A percentile compares a stretch with the other conserved stretches of the same genome.
These are phyloP conservation scores for Phytophthora megakarya DNA, from an alignment of 352 stramenopile genomes.

Conservation along the genomic window DNA sequence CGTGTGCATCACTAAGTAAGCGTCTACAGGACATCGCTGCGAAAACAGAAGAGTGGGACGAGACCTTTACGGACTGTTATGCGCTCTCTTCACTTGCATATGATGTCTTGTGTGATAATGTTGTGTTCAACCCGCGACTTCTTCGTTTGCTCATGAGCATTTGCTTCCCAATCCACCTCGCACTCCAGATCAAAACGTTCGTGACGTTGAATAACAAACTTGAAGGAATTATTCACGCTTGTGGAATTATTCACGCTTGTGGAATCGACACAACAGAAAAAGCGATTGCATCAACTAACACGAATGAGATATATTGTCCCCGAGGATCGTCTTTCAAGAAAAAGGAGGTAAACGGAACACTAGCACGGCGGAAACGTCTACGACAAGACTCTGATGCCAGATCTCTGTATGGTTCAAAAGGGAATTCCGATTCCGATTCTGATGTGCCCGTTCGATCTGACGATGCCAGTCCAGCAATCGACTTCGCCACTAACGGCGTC, in stretches of 20 bases:
- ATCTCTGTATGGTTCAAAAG: conserved; percentile 10
- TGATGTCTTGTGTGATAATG: conserved; percentile 65
- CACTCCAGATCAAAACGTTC: conserved; percentile 27
- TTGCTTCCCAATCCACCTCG: conserved; percentile 39
- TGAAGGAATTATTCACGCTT: conserved; percentile 47
- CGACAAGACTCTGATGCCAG: conserved; percentile 38
- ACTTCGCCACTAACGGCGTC: background rate
- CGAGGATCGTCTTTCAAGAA: conserved; percentile 10
- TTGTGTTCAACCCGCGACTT: conserved; percentile 62
- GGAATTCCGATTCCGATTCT: conserved; percentile 32
- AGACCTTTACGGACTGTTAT: conserved; percentile 4
- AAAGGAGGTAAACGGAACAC: background rate
- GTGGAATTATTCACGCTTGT: conserved; percentile 48
- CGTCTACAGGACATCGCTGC: conserved; percentile 41
- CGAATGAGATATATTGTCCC: background rate
- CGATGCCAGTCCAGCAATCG: background rate
- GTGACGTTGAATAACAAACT: conserved; percentile 41
- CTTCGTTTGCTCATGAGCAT: conserved; percentile 56
- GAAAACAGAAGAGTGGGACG: conserved; percentile 13
- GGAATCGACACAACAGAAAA: conserved; percentile 33
- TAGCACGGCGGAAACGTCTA: conserved; percentile 34
- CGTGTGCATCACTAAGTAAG: conserved; percentile 45
- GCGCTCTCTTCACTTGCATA: conserved; percentile 43
- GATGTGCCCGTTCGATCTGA: conserved; percentile 15
- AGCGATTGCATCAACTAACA: background rate